Evolutionary conservation across 139 green algal genomes (phyloP).

Genomic region (Volvox reticuliferus): DNA sequence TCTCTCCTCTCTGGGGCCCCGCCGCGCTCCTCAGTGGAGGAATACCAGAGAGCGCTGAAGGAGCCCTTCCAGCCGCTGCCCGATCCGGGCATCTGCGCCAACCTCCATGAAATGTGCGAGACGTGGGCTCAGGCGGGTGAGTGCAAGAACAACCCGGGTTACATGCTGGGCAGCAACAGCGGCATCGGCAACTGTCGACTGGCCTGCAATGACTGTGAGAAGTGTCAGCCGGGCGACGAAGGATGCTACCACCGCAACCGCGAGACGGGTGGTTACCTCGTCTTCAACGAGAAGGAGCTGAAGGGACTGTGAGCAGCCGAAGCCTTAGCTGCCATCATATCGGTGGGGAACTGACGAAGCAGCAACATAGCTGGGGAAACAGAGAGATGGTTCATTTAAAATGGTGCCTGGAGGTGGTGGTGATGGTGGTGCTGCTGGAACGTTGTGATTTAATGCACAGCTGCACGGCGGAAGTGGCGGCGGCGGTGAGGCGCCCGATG

Average conservation of each 20-base stretch:
- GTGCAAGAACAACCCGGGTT: constrained; percentile 58
- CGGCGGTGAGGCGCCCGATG: too few species aligned
- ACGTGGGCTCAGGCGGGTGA: constrained; percentile 51
- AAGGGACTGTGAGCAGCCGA: not conserved
- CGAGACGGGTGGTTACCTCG: constrained; percentile 23
- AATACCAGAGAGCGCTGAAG: constrained; percentile 46
- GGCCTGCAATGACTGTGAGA: constrained; percentile 42
- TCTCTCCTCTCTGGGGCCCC: not conserved
- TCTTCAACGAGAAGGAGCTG: constrained; percentile 28
- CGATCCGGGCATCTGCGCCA: constrained; percentile 54
- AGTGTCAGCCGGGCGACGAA: not conserved
- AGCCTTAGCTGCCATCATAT: too few species aligned
- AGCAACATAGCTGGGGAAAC: too few species aligned
- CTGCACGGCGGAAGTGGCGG: too few species aligned
- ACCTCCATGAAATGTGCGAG: constrained; percentile 55
- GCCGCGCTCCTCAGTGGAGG: constrained; percentile 23
- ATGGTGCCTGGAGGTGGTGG: too few species aligned
- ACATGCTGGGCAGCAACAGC: constrained; percentile 40
- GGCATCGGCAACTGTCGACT: constrained; percentile 27
- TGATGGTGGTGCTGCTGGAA: too few species aligned
- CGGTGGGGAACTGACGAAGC: too few species aligned
- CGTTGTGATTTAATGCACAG: too few species aligned
- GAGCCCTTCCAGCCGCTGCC: constrained; percentile 45
- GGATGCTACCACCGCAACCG: constrained; percentile 29
- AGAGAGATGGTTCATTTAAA: too few species aligned